Percentiles rank a stretch among this genome's conserved stretches.
Evolutionary conservation across 1,284 basidiomycete genomes (phyloP).

Genomic region (Tylopilus orsonianus): DNA sequence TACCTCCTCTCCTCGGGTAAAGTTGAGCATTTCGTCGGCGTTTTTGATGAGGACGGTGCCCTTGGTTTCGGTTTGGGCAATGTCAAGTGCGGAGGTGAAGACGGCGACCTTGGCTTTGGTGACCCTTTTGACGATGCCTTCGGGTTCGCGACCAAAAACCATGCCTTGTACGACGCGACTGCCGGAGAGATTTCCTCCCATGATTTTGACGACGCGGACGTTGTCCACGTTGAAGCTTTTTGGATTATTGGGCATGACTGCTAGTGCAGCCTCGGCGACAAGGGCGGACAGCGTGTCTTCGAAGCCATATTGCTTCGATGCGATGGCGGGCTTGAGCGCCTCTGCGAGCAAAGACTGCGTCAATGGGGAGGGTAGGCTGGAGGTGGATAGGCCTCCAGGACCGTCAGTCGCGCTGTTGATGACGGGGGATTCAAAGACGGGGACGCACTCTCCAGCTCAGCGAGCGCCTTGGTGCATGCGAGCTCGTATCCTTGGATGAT

Average conservation of each 20-base stretch:
- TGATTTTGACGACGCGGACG: conserved; percentile 97
- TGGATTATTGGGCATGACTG: conserved; percentile 87
- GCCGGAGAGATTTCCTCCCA: conserved; percentile 84
- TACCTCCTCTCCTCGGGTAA: conserved; percentile 93
- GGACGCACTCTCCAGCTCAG: conserved; percentile 87
- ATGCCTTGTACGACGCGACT: conserved; percentile 95
- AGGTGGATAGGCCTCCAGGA: conserved; percentile 58
- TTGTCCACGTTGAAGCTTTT: conserved; percentile 98
- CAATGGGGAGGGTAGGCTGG: conserved; percentile 74
- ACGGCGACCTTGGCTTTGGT: conserved; percentile 88
- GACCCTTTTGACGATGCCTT: conserved; percentile 84
- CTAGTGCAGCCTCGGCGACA: conserved; percentile 90
- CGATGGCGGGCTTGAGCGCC: conserved; percentile 89
- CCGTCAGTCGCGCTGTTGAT: conserved; percentile 13
- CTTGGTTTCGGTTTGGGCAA: conserved; percentile 98
- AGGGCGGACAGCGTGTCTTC: conserved; percentile 84
- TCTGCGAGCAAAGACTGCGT: conserved; percentile 74
- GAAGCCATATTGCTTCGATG: conserved; percentile 95
- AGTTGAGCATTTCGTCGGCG: conserved; percentile 96
- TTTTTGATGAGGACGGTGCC: conserved; percentile 97
- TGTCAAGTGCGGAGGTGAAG: conserved; percentile 90
- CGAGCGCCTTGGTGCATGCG: conserved; percentile 82
- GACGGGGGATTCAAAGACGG: neutral
- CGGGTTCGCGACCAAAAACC: conserved; percentile 97
- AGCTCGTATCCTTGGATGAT: conserved; percentile 96